phyloP scores from a whole-genome alignment of 2,329 filamentous ascomycete species.

The Fusarium sp. region DNA sequence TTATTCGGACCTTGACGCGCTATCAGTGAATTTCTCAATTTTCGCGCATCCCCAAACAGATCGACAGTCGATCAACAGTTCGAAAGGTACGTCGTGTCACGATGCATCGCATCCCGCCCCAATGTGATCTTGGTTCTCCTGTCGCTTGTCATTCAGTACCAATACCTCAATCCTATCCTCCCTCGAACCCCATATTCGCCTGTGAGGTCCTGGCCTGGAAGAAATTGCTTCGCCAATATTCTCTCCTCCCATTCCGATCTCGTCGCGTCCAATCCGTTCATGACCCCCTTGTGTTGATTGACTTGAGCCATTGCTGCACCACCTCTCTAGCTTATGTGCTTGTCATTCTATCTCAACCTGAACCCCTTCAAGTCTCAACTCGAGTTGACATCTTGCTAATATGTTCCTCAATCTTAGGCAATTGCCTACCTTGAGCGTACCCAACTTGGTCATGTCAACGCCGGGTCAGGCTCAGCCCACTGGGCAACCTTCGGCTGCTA shows the following conservation, averaged over 20 bases:
- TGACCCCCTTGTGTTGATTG: slow-evolving; percentile 32
- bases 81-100: slow-evolving; percentile 42
- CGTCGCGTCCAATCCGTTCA: slow-evolving; percentile 19
- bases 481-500: slow-evolving; percentile 36
- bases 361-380: slow-evolving; percentile 11
- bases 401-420: slow-evolving; percentile 52
- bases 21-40: slow-evolving; percentile 22
- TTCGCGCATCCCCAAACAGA: slow-evolving; percentile 12
- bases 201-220: slow-evolving; percentile 6
- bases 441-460: slow-evolving; percentile 53
- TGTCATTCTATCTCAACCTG: slow-evolving; percentile 12
- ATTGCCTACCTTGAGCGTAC: slow-evolving; percentile 37
- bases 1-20: slow-evolving; percentile 28
- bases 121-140: slow-evolving; percentile 17
- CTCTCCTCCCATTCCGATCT: slow-evolving; percentile 32
- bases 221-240: slow-evolving; percentile 29
- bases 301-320: slow-evolving; percentile 17
- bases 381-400: slow-evolving; percentile 50
- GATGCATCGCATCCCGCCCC: slow-evolving; percentile 27
- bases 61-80: slow-evolving; percentile 22
- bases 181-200: slow-evolving; percentile 25
- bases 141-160: slow-evolving; percentile 13
- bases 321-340: slow-evolving; percentile 21
- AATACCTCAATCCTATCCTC: slow-evolving; percentile 1
- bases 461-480: slow-evolving; percentile 44